phyloP scores from a whole-genome alignment of 106 monocot genomes.

The Apostasia ramifera region DNA sequence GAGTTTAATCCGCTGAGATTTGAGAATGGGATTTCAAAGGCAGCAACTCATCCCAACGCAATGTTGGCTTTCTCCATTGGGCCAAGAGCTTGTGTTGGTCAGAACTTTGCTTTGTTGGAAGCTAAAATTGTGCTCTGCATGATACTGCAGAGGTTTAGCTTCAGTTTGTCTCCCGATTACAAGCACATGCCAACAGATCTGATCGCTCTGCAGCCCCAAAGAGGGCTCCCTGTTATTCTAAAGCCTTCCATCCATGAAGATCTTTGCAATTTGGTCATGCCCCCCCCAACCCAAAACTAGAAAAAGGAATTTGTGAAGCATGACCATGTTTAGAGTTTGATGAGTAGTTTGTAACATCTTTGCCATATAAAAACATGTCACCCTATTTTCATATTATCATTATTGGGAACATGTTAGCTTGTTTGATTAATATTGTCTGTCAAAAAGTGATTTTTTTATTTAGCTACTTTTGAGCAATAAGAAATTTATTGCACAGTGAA shows the following conservation, averaged over 20 bases:
- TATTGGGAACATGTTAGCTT: too few species aligned
- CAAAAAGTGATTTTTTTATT: too few species aligned
- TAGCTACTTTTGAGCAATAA: too few species aligned
- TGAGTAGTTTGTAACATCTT: too few species aligned
- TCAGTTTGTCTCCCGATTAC: conserved; percentile 35
- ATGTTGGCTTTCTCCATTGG: conserved; percentile 51
- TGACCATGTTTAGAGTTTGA: too few species aligned
- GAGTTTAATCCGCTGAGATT: conserved; percentile 58
- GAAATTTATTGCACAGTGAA: too few species aligned
- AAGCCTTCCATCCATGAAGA: not conserved
- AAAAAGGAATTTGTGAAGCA: too few species aligned
- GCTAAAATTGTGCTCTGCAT: conserved; percentile 47
- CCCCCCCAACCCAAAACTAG: too few species aligned
- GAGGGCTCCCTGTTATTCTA: conserved; percentile 41
- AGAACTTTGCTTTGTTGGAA: conserved; percentile 57
- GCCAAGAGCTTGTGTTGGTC: conserved; percentile 47
- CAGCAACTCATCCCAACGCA: conserved; percentile 42
- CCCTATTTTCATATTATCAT: too few species aligned
- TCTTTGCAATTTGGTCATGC: too few species aligned
- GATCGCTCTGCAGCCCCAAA: conserved; percentile 44
- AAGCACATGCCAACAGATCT: conserved; percentile 33
- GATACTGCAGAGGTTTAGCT: conserved; percentile 54
- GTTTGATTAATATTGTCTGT: too few species aligned
- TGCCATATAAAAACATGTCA: too few species aligned
- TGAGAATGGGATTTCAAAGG: conserved; percentile 33